These are phyloP conservation scores for Clitoria ternatea DNA, from an alignment of 306 rosid species.

Conservation along the genomic window DNA sequence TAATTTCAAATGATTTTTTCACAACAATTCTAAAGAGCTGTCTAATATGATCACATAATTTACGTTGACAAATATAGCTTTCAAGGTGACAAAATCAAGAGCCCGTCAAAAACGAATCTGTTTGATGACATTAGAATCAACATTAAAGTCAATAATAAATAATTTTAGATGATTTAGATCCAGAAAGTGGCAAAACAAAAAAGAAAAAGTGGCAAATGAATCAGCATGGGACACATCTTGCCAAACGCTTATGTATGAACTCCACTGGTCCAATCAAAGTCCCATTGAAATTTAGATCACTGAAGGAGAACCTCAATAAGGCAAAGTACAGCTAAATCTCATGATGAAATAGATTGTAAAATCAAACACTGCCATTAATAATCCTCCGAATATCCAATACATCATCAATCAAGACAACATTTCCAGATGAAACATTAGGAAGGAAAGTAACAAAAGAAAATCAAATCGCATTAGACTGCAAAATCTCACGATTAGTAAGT, in stretches of 20 bases:
- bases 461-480: neutral
- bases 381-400: neutral
- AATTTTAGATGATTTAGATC: neutral
- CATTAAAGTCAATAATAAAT: neutral
- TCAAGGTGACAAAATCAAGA: neutral
- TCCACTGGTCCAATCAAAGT: neutral
- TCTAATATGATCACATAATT: neutral
- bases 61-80: neutral
- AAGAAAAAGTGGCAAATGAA: too few species aligned
- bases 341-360: conserved; percentile 8
- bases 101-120: neutral
- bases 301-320: neutral
- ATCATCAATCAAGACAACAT: neutral
- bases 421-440: neutral
- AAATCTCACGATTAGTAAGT: conserved; percentile 4
- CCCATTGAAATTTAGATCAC: neutral
- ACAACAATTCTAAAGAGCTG: neutral
- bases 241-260: neutral
- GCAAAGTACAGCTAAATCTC: neutral
- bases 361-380: neutral
- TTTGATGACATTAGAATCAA: neutral
- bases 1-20: neutral
- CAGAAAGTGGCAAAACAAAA: conserved; percentile 9
- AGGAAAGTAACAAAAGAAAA: neutral
- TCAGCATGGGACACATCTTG: neutral